Conservation (phyloP, 1,284 basidiomycete genomes). For the Melampsora larici-populina region DNA sequence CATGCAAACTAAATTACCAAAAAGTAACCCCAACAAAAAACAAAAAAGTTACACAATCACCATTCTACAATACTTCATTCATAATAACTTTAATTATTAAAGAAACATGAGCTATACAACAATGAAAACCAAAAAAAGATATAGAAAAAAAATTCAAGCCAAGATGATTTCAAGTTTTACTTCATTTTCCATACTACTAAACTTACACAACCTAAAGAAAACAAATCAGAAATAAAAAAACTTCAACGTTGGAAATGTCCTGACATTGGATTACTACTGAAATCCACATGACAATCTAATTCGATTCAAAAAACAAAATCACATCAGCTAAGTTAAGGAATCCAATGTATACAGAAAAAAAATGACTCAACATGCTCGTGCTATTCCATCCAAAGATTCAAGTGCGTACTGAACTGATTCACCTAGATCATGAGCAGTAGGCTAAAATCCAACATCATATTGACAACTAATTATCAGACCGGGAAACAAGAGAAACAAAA, state of each 20-base stretch:
- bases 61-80: too few species aligned
- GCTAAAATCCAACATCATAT: constrained; percentile 36
- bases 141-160: too few species aligned
- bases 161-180: too few species aligned
- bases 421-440: constrained; percentile 57
- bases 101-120: too few species aligned
- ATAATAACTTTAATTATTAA: too few species aligned
- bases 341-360: not conserved
- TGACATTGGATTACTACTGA: constrained; percentile 40
- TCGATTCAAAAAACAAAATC: not conserved
- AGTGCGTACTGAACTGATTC: constrained; percentile 52
- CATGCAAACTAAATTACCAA: too few species aligned
- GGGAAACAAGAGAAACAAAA: not conserved
- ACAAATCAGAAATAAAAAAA: not conserved
- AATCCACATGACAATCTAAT: constrained; percentile 40
- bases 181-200: too few species aligned
- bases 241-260: constrained; percentile 31
- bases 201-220: too few species aligned
- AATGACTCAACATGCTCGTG: constrained; percentile 52
- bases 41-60: too few species aligned
- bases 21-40: too few species aligned
- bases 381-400: constrained; percentile 55
- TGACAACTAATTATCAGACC: not conserved
- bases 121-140: too few species aligned
- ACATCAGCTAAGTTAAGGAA: not conserved